Base-by-base conservation (phyloP, 768 basidiomycete genomes). In the Phylloporus sp. region DNA sequence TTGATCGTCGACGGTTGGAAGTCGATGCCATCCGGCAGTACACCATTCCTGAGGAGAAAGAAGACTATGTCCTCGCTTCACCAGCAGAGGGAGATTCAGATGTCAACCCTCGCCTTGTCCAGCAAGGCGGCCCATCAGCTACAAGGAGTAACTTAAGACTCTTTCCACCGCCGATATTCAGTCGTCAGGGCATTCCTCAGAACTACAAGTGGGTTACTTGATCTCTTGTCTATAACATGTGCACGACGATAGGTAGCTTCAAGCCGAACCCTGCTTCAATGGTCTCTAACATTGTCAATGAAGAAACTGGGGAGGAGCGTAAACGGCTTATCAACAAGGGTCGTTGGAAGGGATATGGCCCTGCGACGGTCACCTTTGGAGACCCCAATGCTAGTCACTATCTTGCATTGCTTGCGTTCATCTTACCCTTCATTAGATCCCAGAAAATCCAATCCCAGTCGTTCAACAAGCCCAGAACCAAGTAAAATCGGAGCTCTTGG, bases 81-180 rank as follows among this genome's bases (percentile, higher is more conserved):
- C 56, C 56, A 6, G 46, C 56, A 38, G 56, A 53, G 29, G 27
- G 51, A n/a, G 64, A 66, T 20, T 66, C 70, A 54, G 76, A 77
- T 49, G 72, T 83, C 42, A 83, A 84, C 58, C 81, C 80, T 2
- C 60, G 61, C 21, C 71, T 73, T 41, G 27, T 56, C 35, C 49
- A 49, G 29, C 27, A 56, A 31, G 54, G 32, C 11, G 53, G 44
- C 22, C 29, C 27, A 38, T 27, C 57, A 38, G 46, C 55, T 24
- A 51, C 69, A 55, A 69, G 66, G 46, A 85, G 79, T 60, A 82
- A 80, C 56, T 70, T 93, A 9, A 77, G 87, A 23, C 71, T 91
- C 10, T 82, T 93, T 53, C 92, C 95, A 23, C 88, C 93, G 1
- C 94, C 95, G 8, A 66, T 93, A 38, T 97, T 97, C 69, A 87